Evolutionary conservation across 129 eudicot species (phyloP), one percentile per base, ranked within the genome.

Genomic region (Saposhnikovia divaricata): DNA sequence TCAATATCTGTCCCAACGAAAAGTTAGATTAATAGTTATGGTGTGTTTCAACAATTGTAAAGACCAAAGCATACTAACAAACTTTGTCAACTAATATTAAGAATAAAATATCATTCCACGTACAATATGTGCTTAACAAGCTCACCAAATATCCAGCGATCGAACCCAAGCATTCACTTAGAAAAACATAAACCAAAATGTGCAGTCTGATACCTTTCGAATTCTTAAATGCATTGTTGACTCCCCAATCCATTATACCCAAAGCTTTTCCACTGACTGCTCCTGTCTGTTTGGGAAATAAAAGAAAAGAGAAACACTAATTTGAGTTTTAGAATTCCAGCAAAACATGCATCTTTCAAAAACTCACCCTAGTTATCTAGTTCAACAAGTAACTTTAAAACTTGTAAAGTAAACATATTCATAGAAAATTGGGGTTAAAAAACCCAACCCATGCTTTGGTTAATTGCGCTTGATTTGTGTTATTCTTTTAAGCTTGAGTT

Each of bases 211-310:
- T 83, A 93, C 98, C 98, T 93, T 90, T 93, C n/a, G 86, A 61
- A 75, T 75, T 84, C 82, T 89, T 87, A 77, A 85, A 89, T 45
- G 89, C 48, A 57, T 75, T 84, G 77, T 46, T 89, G 80, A 87
- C 93, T 79, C 86, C 82, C 97, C 98, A 93, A 48, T 91, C 96
- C 93, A 93, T 91, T 65, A 86, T 79, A 76, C 80, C 83, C 75
- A 85, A 85, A 81, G 82, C 79, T 85, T 81, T 83, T 75, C 79
- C 88, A 81, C 88, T 82, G 68, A 79, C 80, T 71, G 86, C 84
- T 86, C 89, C 86, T 59, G 85, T 81, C 91, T 90, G 82, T 11
- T 57, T 65, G 55, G 78, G 71, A 44, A 46, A 78, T 45, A 80
- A 28, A 40, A 69, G 74, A 82, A 77, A 51, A 57, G 59, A 57